phyloP scores from a whole-genome alignment of 2,329 filamentous ascomycete genomes.

The Colletotrichum plurivorum region DNA sequence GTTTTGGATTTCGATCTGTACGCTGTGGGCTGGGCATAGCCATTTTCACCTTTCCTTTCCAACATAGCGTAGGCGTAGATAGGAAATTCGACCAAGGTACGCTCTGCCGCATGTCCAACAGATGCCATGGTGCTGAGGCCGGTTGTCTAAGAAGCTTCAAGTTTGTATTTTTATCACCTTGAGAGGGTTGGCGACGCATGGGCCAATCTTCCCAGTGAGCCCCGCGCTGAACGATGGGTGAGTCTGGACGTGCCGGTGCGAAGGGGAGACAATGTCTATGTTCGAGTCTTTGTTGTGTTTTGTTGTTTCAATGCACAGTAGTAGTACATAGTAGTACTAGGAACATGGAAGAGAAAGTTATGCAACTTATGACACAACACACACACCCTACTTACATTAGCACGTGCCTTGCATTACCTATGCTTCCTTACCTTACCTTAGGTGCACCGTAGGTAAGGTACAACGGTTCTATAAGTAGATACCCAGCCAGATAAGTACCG shows the following conservation, averaged over 20 bases:
- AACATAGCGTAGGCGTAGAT: constrained; percentile 40
- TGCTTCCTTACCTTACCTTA: too few species aligned
- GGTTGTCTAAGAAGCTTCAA: too few species aligned
- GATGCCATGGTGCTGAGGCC: too few species aligned
- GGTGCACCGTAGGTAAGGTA: background rate
- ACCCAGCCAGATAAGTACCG: background rate
- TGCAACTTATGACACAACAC: background rate
- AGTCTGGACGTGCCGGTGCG: background rate
- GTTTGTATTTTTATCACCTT: too few species aligned
- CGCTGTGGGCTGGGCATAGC: too few species aligned
- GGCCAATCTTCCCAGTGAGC: background rate
- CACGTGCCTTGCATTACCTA: too few species aligned
- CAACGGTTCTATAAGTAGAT: background rate
- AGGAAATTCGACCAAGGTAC: constrained; percentile 8
- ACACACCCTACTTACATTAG: too few species aligned
- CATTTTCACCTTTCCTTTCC: constrained; percentile 2
- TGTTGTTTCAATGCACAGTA: constrained; percentile 3
- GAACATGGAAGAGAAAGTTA: background rate
- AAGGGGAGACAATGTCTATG: constrained; percentile 23
- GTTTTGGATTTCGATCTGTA: too few species aligned
- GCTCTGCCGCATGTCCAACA: too few species aligned
- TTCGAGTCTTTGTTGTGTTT: constrained; percentile 14
- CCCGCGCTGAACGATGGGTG: background rate
- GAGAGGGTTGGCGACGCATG: too few species aligned
- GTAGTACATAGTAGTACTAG: background rate